A percentile compares a stretch with the other conserved stretches of the same genome.
These are phyloP conservation scores for Sarocladiaceae sp. DNA, from an alignment of 2,329 filamentous ascomycete species.

Conservation along the genomic window DNA sequence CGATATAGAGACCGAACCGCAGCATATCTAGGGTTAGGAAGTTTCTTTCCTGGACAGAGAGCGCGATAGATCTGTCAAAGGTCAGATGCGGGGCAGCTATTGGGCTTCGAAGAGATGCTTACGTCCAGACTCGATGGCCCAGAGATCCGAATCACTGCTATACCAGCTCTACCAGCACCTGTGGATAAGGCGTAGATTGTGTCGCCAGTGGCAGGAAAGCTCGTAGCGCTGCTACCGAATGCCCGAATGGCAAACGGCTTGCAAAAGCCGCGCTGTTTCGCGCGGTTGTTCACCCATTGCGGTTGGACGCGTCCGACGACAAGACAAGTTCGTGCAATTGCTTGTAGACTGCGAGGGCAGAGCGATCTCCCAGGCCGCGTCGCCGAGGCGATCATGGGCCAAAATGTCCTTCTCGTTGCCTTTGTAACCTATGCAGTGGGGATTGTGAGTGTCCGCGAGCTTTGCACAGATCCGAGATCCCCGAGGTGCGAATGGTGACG, in stretches of 20 bases:
- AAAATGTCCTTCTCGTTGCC: neutral
- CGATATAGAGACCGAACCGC: slow-evolving; percentile 71
- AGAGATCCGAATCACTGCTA: slow-evolving; percentile 85
- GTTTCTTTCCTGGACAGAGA: slow-evolving; percentile 43
- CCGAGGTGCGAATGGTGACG: neutral
- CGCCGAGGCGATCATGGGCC: neutral
- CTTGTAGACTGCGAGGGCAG: neutral
- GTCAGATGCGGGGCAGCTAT: neutral
- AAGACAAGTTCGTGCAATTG: slow-evolving; percentile 9
- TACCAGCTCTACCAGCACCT: slow-evolving; percentile 78
- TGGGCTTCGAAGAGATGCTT: slow-evolving; percentile 19
- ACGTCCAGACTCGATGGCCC: slow-evolving; percentile 70
- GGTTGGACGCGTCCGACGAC: neutral
- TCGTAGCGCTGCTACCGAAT: neutral
- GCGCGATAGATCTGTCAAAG: slow-evolving; percentile 41
- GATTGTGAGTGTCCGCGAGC: too few species aligned
- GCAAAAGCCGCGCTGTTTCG: neutral
- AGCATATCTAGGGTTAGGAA: slow-evolving; percentile 54
- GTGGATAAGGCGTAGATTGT: slow-evolving; percentile 95
- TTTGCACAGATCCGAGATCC: too few species aligned
- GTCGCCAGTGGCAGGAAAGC: slow-evolving; percentile 28
- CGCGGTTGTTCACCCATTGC: neutral
- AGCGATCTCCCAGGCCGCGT: slow-evolving; percentile 1
- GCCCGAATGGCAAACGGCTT: neutral
- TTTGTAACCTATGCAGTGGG: neutral